Evolutionary conservation across 1,139 yeast species (phyloP).

Genomic region (Zygoascus meyerae): DNA sequence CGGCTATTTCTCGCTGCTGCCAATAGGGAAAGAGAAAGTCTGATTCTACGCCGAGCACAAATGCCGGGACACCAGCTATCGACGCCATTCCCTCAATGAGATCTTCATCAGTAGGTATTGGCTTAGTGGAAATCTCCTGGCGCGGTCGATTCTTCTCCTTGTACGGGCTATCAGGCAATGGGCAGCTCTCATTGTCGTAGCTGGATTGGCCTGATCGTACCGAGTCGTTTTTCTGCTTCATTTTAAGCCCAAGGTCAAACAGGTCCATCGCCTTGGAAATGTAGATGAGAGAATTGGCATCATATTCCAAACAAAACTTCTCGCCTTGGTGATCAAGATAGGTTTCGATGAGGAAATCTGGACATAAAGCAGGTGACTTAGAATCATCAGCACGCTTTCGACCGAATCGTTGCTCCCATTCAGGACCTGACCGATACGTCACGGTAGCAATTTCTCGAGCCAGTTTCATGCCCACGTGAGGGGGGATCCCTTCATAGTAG

Average conservation of each 20-base stretch:
- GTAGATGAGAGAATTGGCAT: constrained; percentile 81
- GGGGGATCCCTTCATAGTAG: constrained; percentile 74
- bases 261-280: constrained; percentile 92
- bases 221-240: constrained; percentile 41
- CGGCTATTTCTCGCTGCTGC: constrained; percentile 84
- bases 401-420: constrained; percentile 92
- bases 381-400: constrained; percentile 80
- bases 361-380: constrained; percentile 79
- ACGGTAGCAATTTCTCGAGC: constrained; percentile 93
- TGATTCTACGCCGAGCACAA: constrained; percentile 86
- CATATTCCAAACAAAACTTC: constrained; percentile 85
- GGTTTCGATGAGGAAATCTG: constrained; percentile 87
- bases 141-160: constrained; percentile 40
- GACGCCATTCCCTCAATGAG: constrained; percentile 58
- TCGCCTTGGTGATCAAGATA: constrained; percentile 93
- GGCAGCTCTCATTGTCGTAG: constrained; percentile 28
- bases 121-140: constrained; percentile 17
- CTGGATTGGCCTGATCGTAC: constrained; percentile 28
- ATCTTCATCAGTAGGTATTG: constrained; percentile 36
- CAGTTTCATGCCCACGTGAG: constrained; percentile 91
- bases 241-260: constrained; percentile 65
- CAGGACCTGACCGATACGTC: constrained; percentile 92
- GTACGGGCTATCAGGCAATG: constrained; percentile 53
- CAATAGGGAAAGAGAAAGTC: constrained; percentile 89
- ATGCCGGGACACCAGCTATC: constrained; percentile 57